These are phyloP conservation scores for Huiozyma sinensis DNA, from an alignment of 805 yeast genomes.

Conservation along the genomic window DNA sequence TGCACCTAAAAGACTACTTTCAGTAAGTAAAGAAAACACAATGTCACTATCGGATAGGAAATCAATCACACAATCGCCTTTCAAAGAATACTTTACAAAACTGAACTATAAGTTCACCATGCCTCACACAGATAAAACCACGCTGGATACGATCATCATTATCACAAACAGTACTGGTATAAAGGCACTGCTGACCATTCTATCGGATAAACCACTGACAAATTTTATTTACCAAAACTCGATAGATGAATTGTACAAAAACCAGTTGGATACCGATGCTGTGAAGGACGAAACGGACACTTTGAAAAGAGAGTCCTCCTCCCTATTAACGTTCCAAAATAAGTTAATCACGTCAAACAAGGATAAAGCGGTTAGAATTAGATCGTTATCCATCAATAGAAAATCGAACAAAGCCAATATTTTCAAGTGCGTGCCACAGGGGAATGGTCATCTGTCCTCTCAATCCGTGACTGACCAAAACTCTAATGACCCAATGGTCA, in stretches of 20 bases:
- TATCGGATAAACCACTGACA: conserved; percentile 26
- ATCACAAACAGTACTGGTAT: conserved; percentile 27
- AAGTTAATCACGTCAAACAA: conserved; percentile 25
- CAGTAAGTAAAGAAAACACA: conserved; percentile 1
- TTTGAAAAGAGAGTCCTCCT: conserved; percentile 23
- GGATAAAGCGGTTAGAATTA: conserved; percentile 25
- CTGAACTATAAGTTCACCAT: conserved; percentile 18
- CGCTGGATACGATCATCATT: conserved; percentile 19
- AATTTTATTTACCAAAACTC: conserved; percentile 23
- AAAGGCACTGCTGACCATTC: conserved; percentile 25
- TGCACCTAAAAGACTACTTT: not conserved
- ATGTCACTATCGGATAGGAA: not conserved
- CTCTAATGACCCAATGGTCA: conserved; percentile 1
- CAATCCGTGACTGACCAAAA: not conserved
- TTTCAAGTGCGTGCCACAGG: conserved; percentile 1
- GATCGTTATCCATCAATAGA: conserved; percentile 20
- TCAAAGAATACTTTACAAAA: conserved; percentile 24
- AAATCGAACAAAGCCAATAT: conserved; percentile 9
- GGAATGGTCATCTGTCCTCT: not conserved
- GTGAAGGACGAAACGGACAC: not conserved
- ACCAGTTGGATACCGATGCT: conserved; percentile 2
- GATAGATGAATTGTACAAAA: conserved; percentile 17
- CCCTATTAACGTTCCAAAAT: conserved; percentile 23
- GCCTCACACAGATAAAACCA: not conserved
- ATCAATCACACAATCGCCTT: conserved; percentile 18